Evolutionary conservation across 257 asterid genomes (phyloP), one percentile per base, ranked within the genome.

Genomic region (Galeopsis tetrahit): DNA sequence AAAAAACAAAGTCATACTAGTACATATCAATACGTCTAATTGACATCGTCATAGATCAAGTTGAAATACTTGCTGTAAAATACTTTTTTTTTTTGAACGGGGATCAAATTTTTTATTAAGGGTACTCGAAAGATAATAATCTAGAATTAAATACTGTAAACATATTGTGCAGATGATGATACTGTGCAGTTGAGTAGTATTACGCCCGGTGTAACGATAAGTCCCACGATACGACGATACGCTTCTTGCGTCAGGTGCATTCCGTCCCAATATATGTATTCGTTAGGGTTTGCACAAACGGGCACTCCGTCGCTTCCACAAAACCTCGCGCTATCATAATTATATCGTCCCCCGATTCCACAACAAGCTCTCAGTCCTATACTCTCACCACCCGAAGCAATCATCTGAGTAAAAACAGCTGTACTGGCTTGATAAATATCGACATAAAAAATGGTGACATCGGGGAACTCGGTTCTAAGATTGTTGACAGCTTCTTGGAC

Each of bases 331-430:
- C 9, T 43, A n/a, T 78, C 38, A 3, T 62, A 80, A 52, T 78
- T 80, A 17, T 83, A 83, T 48, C 15, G 51, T 21, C 85, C 85
- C 63, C 85, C 85, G 2, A 14, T 52, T 64, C 87, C 87, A n/a
- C 87, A 83, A 10, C 85, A 83, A 10, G 83, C 72, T 75, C 58
- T 77, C 36, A 79, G 75, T 36, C 68, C 44, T 0, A 1, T 2
- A 43, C 21, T 64, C 58, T 59, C 34, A 6, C 13, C 14, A 7
- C 56, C 75, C 38, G 3, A 4, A 13, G 4, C 2, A 1, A 42
- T 8, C 21, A 14, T 4, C 13, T 35, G 2, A 15, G 7, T 1
- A 10, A 71, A 59, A 2, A 46, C 4, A 0, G 11, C 2, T 10
- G 0, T 31, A 0, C 13, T 58, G 7, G 67, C 44, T 4, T 4